Percentiles rank a stretch among this genome's conserved stretches.
Conservation (phyloP, 805 yeast species). For the Jamesozyma piceae region DNA sequence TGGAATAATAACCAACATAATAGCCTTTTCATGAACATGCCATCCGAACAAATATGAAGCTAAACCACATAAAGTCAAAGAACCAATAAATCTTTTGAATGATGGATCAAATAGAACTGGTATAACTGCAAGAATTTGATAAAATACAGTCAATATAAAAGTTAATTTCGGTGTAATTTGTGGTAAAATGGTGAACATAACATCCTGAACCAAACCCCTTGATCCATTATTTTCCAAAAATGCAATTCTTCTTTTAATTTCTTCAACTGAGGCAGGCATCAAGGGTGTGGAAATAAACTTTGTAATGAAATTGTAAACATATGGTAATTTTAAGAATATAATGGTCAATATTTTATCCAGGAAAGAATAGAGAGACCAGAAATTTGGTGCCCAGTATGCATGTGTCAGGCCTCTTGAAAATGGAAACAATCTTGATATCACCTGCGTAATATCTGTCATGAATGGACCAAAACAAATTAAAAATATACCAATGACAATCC, state of each 20-base stretch:
- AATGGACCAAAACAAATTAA: slow-evolving; percentile 73
- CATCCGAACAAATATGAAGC: slow-evolving; percentile 92
- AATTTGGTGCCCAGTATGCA: slow-evolving; percentile 98
- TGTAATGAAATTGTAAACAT: slow-evolving; percentile 36
- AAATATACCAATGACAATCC: slow-evolving; percentile 53
- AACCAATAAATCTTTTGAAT: slow-evolving; percentile 70
- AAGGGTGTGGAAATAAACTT: slow-evolving; percentile 29
- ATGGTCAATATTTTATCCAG: slow-evolving; percentile 60
- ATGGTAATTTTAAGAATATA: slow-evolving; percentile 30
- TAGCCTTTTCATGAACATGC: slow-evolving; percentile 98
- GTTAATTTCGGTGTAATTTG: slow-evolving; percentile 70
- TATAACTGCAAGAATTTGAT: slow-evolving; percentile 67
- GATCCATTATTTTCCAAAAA: slow-evolving; percentile 41
- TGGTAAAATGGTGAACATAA: slow-evolving; percentile 71
- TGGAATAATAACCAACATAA: slow-evolving; percentile 82
- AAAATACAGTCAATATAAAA: slow-evolving; percentile 70
- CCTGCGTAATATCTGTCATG: slow-evolving; percentile 51
- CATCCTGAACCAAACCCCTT: slow-evolving; percentile 88
- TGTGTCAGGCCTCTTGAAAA: slow-evolving; percentile 92
- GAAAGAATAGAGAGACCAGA: slow-evolving; percentile 92
- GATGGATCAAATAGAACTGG: slow-evolving; percentile 67
- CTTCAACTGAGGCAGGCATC: slow-evolving; percentile 25
- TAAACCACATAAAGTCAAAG: slow-evolving; percentile 81
- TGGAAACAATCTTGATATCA: slow-evolving; percentile 72
- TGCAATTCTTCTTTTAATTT: slow-evolving; percentile 26